These are phyloP conservation scores for Radiomyces spectabilis DNA, from an alignment of 192 early-diverging fungal genomes.

Conservation along the genomic window DNA sequence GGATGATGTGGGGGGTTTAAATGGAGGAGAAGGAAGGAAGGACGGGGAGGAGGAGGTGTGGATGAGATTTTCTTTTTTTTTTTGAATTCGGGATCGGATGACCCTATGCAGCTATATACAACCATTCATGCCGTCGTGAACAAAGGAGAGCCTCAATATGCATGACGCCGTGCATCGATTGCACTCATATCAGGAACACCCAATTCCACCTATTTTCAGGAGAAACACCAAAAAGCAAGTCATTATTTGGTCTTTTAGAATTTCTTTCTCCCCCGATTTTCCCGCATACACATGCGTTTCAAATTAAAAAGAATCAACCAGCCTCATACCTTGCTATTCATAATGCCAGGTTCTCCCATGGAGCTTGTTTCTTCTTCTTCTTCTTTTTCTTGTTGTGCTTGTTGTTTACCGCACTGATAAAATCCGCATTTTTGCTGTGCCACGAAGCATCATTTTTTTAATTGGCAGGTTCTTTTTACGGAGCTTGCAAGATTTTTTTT, in stretches of 20 bases:
- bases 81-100: no score
- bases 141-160: no score
- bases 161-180: slow-evolving; percentile 15
- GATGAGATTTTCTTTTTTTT: no score
- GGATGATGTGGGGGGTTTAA: no score
- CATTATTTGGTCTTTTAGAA: not conserved
- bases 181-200: slow-evolving; percentile 51
- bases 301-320: not conserved
- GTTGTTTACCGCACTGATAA: slow-evolving; percentile 39
- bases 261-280: slow-evolving; percentile 2
- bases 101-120: no score
- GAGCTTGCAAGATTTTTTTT: not conserved
- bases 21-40: no score
- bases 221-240: slow-evolving; percentile 3
- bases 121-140: no score
- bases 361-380: not conserved
- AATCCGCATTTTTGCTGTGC: slow-evolving; percentile 43
- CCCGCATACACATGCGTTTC: slow-evolving; percentile 2
- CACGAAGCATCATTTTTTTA: not conserved
- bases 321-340: no score
- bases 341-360: no score
- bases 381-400: not conserved
- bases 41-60: no score
- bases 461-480: no score
- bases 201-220: slow-evolving; percentile 40